These are phyloP conservation scores for Aspergillus mulundensis DNA, from an alignment of 495 filamentous ascomycete species.

Conservation along the genomic window DNA sequence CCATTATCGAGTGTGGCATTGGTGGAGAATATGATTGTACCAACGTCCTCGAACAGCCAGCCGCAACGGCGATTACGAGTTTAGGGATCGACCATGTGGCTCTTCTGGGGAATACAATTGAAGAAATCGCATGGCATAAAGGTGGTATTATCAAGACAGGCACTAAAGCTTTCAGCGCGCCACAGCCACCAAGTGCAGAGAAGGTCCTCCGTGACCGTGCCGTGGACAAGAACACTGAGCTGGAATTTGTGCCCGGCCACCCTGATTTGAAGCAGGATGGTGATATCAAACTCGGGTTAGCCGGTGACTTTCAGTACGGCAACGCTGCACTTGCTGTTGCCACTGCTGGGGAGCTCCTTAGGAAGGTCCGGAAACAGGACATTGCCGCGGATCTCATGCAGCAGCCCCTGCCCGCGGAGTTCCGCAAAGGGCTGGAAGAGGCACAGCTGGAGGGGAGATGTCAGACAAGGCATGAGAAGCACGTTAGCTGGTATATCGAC, in stretches of 20 bases:
- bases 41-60: constrained; percentile 76
- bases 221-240: constrained; percentile 53
- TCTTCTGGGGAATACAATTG: constrained; percentile 76
- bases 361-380: constrained; percentile 34
- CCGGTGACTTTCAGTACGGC: constrained; percentile 76
- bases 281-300: constrained; percentile 65
- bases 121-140: constrained; percentile 97
- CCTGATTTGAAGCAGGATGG: constrained; percentile 49
- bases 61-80: constrained; percentile 71
- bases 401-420: constrained; percentile 56
- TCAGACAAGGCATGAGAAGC: constrained; percentile 64
- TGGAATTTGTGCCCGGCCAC: constrained; percentile 62
- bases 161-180: constrained; percentile 66
- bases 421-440: constrained; percentile 69
- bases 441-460: constrained; percentile 79
- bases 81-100: constrained; percentile 86
- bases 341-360: constrained; percentile 59
- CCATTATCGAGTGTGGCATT: constrained; percentile 89
- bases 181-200: constrained; percentile 62
- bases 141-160: constrained; percentile 82
- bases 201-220: constrained; percentile 70
- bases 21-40: constrained; percentile 93
- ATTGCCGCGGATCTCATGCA: constrained; percentile 48
- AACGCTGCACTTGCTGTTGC: constrained; percentile 84
- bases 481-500: constrained; percentile 84